phyloP scores from a whole-genome alignment of 2,329 filamentous ascomycete species.

The Ascochyta fabae region DNA sequence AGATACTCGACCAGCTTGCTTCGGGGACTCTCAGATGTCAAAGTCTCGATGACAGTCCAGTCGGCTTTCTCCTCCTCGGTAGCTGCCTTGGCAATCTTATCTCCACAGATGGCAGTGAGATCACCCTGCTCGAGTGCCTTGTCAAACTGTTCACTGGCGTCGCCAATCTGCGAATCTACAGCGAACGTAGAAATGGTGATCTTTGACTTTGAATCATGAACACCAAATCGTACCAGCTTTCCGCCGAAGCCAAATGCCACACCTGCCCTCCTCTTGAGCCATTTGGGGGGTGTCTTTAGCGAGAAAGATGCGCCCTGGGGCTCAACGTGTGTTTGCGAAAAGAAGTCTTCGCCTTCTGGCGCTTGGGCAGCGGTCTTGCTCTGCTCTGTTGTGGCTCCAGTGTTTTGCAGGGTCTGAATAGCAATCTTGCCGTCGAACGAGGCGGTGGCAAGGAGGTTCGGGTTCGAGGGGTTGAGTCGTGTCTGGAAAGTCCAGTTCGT shows the following conservation, averaged over 20 bases:
- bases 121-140: conserved; percentile 79
- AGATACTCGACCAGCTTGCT: conserved; percentile 87
- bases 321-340: conserved; percentile 88
- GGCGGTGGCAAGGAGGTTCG: conserved; percentile 88
- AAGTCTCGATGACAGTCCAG: conserved; percentile 91
- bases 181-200: conserved; percentile 87
- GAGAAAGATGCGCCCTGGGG: conserved; percentile 91
- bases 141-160: conserved; percentile 86
- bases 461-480: conserved; percentile 91
- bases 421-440: conserved; percentile 97
- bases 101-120: conserved; percentile 77
- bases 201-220: conserved; percentile 74
- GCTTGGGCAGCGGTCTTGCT: conserved; percentile 62
- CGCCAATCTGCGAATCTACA: conserved; percentile 83
- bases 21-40: conserved; percentile 84
- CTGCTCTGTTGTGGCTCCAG: conserved; percentile 77
- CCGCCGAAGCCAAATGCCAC: conserved; percentile 96
- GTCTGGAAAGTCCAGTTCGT: conserved; percentile 99
- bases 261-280: conserved; percentile 84
- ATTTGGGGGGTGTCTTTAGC: conserved; percentile 82
- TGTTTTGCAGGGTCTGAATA: conserved; percentile 92
- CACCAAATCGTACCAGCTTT: conserved; percentile 79
- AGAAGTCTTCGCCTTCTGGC: conserved; percentile 93
- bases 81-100: conserved; percentile 74
- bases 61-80: conserved; percentile 93